Conservation (phyloP, 1,284 basidiomycete species). For the Ganoderma meredithae region DNA sequence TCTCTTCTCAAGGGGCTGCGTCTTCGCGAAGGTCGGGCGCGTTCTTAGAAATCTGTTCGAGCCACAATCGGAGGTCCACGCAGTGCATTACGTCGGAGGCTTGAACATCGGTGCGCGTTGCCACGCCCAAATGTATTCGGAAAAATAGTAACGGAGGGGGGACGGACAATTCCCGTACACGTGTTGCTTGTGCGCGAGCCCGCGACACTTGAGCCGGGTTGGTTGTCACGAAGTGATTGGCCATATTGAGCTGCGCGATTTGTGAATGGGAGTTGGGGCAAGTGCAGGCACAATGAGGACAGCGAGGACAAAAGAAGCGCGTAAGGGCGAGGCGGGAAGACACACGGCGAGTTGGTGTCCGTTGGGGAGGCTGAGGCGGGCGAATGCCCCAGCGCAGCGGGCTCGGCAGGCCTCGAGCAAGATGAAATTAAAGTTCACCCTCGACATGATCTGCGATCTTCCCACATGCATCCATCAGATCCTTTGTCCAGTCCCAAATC, state of each 20-base stretch:
- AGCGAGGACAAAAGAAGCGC: not conserved
- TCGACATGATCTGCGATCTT: not conserved
- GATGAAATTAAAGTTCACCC: not conserved
- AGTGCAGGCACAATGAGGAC: not conserved
- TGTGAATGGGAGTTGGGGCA: not conserved
- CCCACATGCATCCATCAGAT: not conserved
- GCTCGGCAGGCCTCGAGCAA: not conserved
- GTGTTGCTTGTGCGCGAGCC: not conserved
- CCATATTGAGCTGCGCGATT: not conserved
- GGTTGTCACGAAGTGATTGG: not conserved
- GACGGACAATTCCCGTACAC: not conserved
- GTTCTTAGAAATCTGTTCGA: constrained; percentile 6
- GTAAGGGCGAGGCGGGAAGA: not conserved
- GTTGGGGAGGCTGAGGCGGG: not conserved
- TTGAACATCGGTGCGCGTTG: not conserved
- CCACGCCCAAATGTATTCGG: not conserved
- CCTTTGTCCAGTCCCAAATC: not conserved
- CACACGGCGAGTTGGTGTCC: not conserved
- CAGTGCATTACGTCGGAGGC: not conserved
- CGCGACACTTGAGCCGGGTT: not conserved
- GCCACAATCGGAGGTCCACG: not conserved
- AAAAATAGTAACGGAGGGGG: not conserved
- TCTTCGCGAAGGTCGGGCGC: constrained; percentile 3
- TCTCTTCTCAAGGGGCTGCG: not conserved
- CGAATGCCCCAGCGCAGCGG: not conserved